Conservation (phyloP, 176 grass and related monocot genomes). For the Hsuehochloa calcarea region DNA sequence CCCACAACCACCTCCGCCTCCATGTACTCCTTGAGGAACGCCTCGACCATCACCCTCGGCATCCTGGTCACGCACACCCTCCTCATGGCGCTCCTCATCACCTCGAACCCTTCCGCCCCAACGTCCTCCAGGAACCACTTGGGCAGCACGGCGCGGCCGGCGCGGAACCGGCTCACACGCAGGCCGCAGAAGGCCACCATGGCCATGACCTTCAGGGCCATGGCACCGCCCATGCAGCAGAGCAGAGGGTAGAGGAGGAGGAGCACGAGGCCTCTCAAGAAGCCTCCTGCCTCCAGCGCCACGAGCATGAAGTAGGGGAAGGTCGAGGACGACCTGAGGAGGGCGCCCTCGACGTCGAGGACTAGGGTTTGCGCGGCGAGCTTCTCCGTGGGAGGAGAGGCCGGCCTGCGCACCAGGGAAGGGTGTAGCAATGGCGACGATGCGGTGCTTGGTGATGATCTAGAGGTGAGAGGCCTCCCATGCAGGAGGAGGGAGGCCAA, state of each 20-base stretch:
- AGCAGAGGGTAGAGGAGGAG: constrained; percentile 51
- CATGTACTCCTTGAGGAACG: constrained; percentile 54
- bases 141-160: constrained; percentile 56
- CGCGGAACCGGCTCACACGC: constrained; percentile 31
- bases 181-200: constrained; percentile 58
- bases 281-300: constrained; percentile 61
- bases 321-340: constrained; percentile 18
- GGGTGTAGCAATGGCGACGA: neutral
- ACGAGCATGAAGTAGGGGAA: constrained; percentile 92
- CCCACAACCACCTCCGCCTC: constrained; percentile 37
- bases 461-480: neutral
- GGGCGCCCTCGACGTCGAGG: constrained; percentile 41
- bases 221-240: neutral
- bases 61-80: constrained; percentile 46
- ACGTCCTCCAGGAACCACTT: constrained; percentile 70
- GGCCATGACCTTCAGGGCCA: constrained; percentile 34
- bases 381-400: neutral
- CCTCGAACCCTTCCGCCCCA: constrained; percentile 33
- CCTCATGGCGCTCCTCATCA: neutral
- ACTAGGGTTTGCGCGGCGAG: constrained; percentile 2
- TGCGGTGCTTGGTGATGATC: neutral
- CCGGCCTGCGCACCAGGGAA: neutral
- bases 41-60: constrained; percentile 74
- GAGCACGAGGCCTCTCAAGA: constrained; percentile 45
- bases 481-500: constrained; percentile 29